Evolutionary conservation across 1,284 basidiomycete genomes (phyloP), one percentile per base, ranked within the genome.

Genomic region (Leucoagaricus sp.): DNA sequence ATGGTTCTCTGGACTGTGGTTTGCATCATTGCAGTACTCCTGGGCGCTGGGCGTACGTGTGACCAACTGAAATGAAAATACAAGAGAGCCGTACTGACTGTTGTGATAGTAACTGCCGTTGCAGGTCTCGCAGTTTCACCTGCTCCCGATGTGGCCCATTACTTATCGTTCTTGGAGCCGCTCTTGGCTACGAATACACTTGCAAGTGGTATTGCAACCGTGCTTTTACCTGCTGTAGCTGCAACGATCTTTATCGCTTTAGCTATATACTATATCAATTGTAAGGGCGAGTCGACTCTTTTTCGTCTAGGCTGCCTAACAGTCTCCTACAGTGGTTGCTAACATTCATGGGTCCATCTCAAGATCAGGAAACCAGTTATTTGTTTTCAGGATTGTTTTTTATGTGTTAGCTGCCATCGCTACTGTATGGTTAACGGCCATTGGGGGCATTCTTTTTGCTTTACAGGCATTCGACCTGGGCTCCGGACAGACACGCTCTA

Each of bases 71-170:
- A 15, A 28, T 3, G 29, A 46, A 12, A 21, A 21, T 4, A 36
- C 31, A 12, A 25, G 17, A 21, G 15, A 42, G 26, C 19, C 40
- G 60, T 49, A 51, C 64, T 72, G 47, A 72, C 60, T 29, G 52
- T 49, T 47, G 51, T 49, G 56, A 7, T 62, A 90, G 90, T 89
- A 58, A 81, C 84, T 10, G 89, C 89, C 28, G 84, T 85, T 13
- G 76, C 83, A 25, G 89, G 87, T 2, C 75, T 94, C 33, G 79
- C 82, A 1, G 72, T 91, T 15, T 80, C 84, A 23, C 78, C 79
- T 17, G 85, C 88, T 0, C 90, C 91, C 3, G 84, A 91, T 61
- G 81, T 89, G 53, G 80, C 82, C 2, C 83, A 90, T 68, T 88
- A 85, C 62, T 67, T 93, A 7, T 75, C 81, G 0, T 89, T 93